phyloP scores from a whole-genome alignment of 1,139 yeast species.

The Zygoascus hellenicus region DNA sequence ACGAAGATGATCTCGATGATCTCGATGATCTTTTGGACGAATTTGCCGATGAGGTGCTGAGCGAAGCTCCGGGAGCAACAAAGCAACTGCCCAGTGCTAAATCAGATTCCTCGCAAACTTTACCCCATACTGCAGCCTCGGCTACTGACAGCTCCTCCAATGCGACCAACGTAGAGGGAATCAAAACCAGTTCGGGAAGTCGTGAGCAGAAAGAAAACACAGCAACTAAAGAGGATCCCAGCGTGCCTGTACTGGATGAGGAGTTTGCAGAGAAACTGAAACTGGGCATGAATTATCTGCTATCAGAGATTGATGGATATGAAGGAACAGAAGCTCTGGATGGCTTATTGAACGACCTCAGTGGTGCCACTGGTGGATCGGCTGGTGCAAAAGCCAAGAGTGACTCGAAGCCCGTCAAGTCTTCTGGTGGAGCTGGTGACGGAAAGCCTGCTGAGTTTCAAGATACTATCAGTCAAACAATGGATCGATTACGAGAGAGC shows the following conservation, averaged over 20 bases:
- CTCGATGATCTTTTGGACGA: slow-evolving; percentile 39
- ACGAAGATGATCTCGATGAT: slow-evolving; percentile 37
- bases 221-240: slow-evolving; percentile 14
- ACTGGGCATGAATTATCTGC: slow-evolving; percentile 40
- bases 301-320: slow-evolving; percentile 49
- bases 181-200: slow-evolving; percentile 10
- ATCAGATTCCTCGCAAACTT: too few species aligned
- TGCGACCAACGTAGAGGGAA: not conserved
- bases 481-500: slow-evolving; percentile 57
- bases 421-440: slow-evolving; percentile 6
- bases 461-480: slow-evolving; percentile 72
- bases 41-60: slow-evolving; percentile 63
- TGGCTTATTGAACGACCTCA: slow-evolving; percentile 45
- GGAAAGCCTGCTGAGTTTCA: slow-evolving; percentile 46
- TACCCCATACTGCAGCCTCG: too few species aligned
- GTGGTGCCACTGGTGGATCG: slow-evolving; percentile 34
- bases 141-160: not conserved
- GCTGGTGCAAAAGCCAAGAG: slow-evolving; percentile 6
- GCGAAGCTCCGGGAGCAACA: slow-evolving; percentile 50
- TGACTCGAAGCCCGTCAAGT: slow-evolving; percentile 12
- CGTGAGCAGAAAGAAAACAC: slow-evolving; percentile 13
- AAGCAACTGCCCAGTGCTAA: not conserved
- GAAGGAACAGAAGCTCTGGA: slow-evolving; percentile 55
- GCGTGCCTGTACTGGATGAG: slow-evolving; percentile 42
- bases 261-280: slow-evolving; percentile 38